Percentiles rank a stretch among this genome's conserved stretches.
Evolutionary conservation across 2,329 filamentous ascomycete genomes (phyloP).

Genomic region (Aspergillus sp.): DNA sequence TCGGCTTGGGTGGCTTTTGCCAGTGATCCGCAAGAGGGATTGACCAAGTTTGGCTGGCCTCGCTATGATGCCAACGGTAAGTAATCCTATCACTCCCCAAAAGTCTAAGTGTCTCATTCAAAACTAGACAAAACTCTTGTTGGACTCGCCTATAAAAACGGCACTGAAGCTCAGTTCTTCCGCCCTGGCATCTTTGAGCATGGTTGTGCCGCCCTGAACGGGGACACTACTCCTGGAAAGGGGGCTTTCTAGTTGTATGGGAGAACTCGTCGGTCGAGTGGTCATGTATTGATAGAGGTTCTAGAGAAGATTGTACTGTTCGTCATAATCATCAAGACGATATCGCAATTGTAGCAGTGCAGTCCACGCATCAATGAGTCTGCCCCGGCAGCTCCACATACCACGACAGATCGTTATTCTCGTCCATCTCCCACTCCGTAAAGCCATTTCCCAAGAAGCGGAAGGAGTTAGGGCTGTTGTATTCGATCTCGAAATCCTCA

Average conservation of each 20-base stretch:
- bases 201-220: conserved; percentile 19
- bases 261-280: too few species aligned
- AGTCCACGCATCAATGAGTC: neutral
- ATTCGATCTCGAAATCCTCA: conserved; percentile 51
- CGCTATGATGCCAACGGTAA: conserved; percentile 24
- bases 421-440: conserved; percentile 30
- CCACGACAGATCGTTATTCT: conserved; percentile 26
- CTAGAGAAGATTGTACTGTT: too few species aligned
- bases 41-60: conserved; percentile 41
- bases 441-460: conserved; percentile 52
- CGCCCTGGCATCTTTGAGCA: conserved; percentile 16
- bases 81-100: neutral
- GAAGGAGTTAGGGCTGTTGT: conserved; percentile 46
- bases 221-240: conserved; percentile 18
- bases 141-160: conserved; percentile 22
- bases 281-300: too few species aligned
- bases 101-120: too few species aligned
- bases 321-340: too few species aligned
- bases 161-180: conserved; percentile 11
- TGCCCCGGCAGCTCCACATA: conserved; percentile 18
- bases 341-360: too few species aligned
- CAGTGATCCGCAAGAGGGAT: conserved; percentile 35
- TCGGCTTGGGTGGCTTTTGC: conserved; percentile 44
- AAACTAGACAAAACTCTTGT: conserved; percentile 18
- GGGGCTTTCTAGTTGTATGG: conserved; percentile 21